A percentile compares a stretch with the other conserved stretches of the same genome.
Conservation (phyloP, 2,329 filamentous ascomycete species). For the Simplicillium sp. region DNA sequence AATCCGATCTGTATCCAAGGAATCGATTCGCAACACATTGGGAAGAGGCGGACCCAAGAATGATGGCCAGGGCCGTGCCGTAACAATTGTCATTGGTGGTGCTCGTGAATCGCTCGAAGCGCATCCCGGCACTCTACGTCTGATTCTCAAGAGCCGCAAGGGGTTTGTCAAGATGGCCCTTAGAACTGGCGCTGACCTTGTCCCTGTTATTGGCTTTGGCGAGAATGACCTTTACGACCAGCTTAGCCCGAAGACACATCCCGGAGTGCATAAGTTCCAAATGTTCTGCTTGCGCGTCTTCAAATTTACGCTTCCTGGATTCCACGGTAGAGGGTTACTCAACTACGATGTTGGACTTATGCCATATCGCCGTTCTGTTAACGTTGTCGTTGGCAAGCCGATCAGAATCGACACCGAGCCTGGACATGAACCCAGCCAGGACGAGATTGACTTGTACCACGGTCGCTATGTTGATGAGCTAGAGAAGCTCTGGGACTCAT, state of each 20-base stretch:
- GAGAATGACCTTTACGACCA: conserved; percentile 97
- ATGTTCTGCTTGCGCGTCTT: conserved; percentile 74
- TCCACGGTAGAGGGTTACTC: conserved; percentile 86
- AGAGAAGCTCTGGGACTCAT: conserved; percentile 62
- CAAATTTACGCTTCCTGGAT: conserved; percentile 86
- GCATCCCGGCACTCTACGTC: conserved; percentile 62
- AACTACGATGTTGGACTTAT: conserved; percentile 97
- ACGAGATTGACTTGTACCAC: conserved; percentile 75
- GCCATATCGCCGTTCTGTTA: conserved; percentile 81
- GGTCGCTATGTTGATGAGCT: conserved; percentile 68
- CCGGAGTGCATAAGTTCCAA: conserved; percentile 71
- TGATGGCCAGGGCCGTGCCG: conserved; percentile 87
- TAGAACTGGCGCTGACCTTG: conserved; percentile 83
- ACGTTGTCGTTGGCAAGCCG: conserved; percentile 80
- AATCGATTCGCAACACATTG: conserved; percentile 83
- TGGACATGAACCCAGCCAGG: conserved; percentile 52
- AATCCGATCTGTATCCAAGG: conserved; percentile 78
- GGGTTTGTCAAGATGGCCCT: conserved; percentile 93
- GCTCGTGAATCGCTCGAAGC: conserved; percentile 88
- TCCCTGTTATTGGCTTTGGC: conserved; percentile 85
- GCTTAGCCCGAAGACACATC: conserved; percentile 66
- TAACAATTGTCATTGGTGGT: conserved; percentile 91
- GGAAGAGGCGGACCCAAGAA: conserved; percentile 66
- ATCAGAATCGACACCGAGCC: conserved; percentile 56
- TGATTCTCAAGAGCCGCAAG: conserved; percentile 76